phyloP scores from a whole-genome alignment of 106 monocot genomes.

The Dendrobium chrysotoxum region DNA sequence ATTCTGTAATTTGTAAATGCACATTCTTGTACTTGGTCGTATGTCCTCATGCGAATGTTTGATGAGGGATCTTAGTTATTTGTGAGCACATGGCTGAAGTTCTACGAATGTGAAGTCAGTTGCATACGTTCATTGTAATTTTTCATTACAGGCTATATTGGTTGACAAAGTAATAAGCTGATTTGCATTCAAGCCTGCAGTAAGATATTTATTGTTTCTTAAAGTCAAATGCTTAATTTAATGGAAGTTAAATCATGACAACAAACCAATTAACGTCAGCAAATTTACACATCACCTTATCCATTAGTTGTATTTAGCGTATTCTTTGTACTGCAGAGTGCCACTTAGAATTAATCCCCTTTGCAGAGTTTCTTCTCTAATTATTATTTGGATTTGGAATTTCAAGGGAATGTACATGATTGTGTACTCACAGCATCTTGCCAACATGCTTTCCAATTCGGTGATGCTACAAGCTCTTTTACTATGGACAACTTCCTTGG shows the following conservation, averaged over 20 bases:
- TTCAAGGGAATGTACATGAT: slow-evolving; percentile 94
- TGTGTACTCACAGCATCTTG: slow-evolving; percentile 59
- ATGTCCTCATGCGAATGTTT: no score
- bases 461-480: slow-evolving; percentile 82
- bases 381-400: slow-evolving; percentile 2
- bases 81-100: no score
- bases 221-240: background rate
- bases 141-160: no score
- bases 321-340: background rate
- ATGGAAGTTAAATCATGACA: slow-evolving; percentile 1
- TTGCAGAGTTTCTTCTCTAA: background rate
- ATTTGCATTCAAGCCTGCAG: no score
- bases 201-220: background rate
- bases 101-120: no score
- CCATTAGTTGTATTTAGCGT: background rate
- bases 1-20: no score
- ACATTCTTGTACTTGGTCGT: no score
- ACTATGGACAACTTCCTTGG: slow-evolving; percentile 65
- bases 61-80: no score
- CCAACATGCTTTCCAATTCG: slow-evolving; percentile 73
- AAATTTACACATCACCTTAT: background rate
- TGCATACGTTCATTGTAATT: no score
- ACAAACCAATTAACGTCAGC: background rate
- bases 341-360: background rate
- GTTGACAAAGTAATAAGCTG: no score